These are phyloP conservation scores for Cladosporium sp. DNA, from an alignment of 2,329 filamentous ascomycete species.

Conservation along the genomic window DNA sequence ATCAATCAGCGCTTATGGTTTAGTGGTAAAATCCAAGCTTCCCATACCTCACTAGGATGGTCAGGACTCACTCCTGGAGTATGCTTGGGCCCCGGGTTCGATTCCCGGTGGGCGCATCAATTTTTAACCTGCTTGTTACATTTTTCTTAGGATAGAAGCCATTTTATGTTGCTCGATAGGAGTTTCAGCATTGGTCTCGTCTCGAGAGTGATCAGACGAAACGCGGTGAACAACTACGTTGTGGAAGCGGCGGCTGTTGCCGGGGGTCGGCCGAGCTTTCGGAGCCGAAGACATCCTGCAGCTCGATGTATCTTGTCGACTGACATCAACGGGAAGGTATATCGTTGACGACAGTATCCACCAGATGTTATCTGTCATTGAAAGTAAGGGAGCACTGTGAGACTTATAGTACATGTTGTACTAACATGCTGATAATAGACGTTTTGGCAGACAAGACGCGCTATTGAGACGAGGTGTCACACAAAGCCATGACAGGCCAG, in stretches of 20 bases:
- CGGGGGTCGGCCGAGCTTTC: neutral
- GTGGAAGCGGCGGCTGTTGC: no score
- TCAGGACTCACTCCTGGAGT: neutral
- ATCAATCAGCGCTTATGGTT: slow-evolving; percentile 7
- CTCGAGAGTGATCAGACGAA: neutral
- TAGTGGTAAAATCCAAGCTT: slow-evolving; percentile 20
- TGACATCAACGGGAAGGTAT: neutral
- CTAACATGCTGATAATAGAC: neutral
- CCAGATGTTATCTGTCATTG: neutral
- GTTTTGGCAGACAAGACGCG: neutral
- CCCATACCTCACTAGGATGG: slow-evolving; percentile 10
- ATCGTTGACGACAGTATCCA: no score
- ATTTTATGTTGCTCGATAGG: neutral
- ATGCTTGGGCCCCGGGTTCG: slow-evolving; percentile 18
- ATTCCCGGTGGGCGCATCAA: slow-evolving; percentile 12
- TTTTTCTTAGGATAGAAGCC: neutral
- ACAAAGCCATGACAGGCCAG: neutral
- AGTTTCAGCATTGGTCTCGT: neutral
- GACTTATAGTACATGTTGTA: neutral
- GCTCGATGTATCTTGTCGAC: neutral
- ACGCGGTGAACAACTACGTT: no score
- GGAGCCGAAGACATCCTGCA: neutral
- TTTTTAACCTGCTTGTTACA: neutral
- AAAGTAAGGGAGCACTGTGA: neutral
- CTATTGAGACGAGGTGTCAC: neutral